Base-by-base conservation (phyloP, 805 yeast species). In the Ogataea glucozyma region DNA sequence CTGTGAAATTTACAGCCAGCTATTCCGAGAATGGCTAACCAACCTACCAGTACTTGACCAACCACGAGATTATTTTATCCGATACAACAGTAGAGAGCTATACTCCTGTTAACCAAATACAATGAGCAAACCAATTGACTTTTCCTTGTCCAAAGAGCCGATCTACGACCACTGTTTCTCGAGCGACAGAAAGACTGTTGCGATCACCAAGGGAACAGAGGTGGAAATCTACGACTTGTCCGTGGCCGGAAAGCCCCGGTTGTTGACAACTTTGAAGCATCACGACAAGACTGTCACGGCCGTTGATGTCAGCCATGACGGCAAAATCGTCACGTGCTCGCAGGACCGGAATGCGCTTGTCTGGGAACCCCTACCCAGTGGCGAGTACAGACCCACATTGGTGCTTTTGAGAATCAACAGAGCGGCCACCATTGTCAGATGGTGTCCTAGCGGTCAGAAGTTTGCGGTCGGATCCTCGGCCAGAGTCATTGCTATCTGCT, bases 401-500 rank as follows among this genome's bases (percentile, higher is more conserved):
- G 99, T 93, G 20, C 74, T 95, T 43, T 75, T 95, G 62, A 80
- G 99, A 62, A 88, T 93, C 69, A 88, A 85, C 65, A 78, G 98
- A 47, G 97, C 98, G 20, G 99, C 99, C 6, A 93, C 98, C 2
- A 78, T 79, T 54, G 96, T 89, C 39, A 78, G 81, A 54, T 93
- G 99, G 99, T 85, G 96, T 8, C 97, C 98, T 16, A 79, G 78
- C 54, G 98, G 97, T n/a, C 70, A 70, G 60, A 93, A 93, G 70
- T 93, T 93, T 67, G 99, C 99, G 1, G 98, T 91, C 36, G 99
- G 97, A 1, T 86, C 96, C 2, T 88, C 96, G 35, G 97, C 96
- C 33, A 74, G 98, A 47, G 85, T 86, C 49, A 83, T 93, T 65
- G 97, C 98, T 8, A 86, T 93, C 38, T 93, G 99, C 71, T 93